These are phyloP conservation scores for Trichothecium sympodiale DNA, from an alignment of 2,329 filamentous ascomycete genomes.

Conservation along the genomic window DNA sequence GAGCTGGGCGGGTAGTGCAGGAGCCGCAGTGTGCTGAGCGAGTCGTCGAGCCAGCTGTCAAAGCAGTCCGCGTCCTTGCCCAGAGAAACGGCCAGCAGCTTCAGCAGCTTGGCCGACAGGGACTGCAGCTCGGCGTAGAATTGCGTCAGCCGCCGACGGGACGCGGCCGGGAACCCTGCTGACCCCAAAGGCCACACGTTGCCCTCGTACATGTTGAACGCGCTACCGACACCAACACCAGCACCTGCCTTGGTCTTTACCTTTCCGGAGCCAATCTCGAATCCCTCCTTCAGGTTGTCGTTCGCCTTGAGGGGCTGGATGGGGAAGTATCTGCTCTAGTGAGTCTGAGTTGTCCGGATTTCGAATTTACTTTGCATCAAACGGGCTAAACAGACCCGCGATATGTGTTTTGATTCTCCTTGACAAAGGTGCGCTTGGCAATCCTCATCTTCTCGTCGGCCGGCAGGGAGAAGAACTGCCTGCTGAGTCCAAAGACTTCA, in stretches of 20 bases:
- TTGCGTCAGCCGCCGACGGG: slow-evolving; percentile 3
- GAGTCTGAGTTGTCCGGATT: no score
- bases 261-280: slow-evolving; percentile 26
- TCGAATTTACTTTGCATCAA: no score
- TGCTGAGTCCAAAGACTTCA: slow-evolving; percentile 27
- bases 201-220: slow-evolving; percentile 5
- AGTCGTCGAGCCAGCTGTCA: slow-evolving; percentile 5
- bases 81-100: slow-evolving; percentile 5
- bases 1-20: slow-evolving; percentile 5
- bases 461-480: slow-evolving; percentile 24
- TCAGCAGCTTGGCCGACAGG: slow-evolving; percentile 4
- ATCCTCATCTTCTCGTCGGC: slow-evolving; percentile 24
- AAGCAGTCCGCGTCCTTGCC: slow-evolving; percentile 7
- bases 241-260: no score
- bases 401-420: slow-evolving; percentile 29
- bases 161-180: background rate
- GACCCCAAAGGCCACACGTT: slow-evolving; percentile 6
- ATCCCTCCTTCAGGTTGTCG: slow-evolving; percentile 34
- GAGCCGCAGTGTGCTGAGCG: slow-evolving; percentile 7
- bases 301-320: slow-evolving; percentile 21
- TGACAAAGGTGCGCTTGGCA: slow-evolving; percentile 28
- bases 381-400: slow-evolving; percentile 20
- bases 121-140: slow-evolving; percentile 7
- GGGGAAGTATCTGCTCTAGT: slow-evolving; percentile 31
- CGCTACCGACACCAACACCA: no score